Evolutionary conservation across 2,329 filamentous ascomycete genomes (phyloP).

Genomic region (Aphanoascus verrucosus): DNA sequence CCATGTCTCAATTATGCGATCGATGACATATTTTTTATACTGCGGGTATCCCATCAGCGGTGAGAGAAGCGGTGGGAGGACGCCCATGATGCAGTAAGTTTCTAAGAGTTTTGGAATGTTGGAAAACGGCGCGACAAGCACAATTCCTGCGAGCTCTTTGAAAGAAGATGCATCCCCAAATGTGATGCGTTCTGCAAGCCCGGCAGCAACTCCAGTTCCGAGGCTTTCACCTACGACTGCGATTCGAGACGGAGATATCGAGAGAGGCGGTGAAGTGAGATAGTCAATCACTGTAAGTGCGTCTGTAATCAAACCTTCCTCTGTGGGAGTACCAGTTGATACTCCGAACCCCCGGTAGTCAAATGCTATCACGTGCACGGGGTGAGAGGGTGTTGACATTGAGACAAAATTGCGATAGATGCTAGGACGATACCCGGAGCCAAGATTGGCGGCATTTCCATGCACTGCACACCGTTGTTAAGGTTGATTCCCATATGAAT

Average conservation of each 20-base stretch:
- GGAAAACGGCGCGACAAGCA: slow-evolving; percentile 72
- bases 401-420: slow-evolving; percentile 69
- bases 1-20: slow-evolving; percentile 71
- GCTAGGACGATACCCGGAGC: slow-evolving; percentile 62
- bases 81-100: slow-evolving; percentile 66
- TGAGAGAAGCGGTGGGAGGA: slow-evolving; percentile 62
- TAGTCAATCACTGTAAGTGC: slow-evolving; percentile 63
- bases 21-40: slow-evolving; percentile 50
- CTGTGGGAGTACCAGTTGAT: slow-evolving; percentile 68
- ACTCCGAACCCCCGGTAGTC: slow-evolving; percentile 84
- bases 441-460: slow-evolving; percentile 73
- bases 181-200: slow-evolving; percentile 62
- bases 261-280: slow-evolving; percentile 44
- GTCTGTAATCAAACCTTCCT: slow-evolving; percentile 71
- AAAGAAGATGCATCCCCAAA: slow-evolving; percentile 36
- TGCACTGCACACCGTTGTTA: slow-evolving; percentile 30
- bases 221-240: slow-evolving; percentile 78
- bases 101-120: slow-evolving; percentile 61
- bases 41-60: slow-evolving; percentile 59
- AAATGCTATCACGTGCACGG: slow-evolving; percentile 69
- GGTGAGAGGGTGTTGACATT: slow-evolving; percentile 51
- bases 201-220: slow-evolving; percentile 73
- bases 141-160: slow-evolving; percentile 58
- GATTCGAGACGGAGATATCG: slow-evolving; percentile 59
- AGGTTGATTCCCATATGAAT: not conserved